Base-by-base conservation (phyloP, 169 alveolate genomes). In the Plasmodium relictum region DNA sequence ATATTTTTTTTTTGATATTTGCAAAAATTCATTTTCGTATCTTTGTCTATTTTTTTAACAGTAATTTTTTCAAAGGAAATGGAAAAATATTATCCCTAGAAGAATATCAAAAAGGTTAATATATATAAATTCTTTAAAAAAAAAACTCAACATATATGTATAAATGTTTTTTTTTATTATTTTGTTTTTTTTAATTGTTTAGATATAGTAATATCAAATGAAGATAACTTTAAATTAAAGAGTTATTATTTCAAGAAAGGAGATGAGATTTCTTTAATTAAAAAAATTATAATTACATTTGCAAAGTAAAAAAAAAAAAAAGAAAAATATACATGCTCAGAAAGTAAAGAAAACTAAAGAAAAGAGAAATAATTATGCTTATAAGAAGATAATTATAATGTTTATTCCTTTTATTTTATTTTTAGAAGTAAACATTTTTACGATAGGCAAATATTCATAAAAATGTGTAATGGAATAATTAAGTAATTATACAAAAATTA, bases 1-100 rank as follows among this genome's bases (percentile, higher is more conserved):
- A 12, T 48, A 48, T 48, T 31, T n/a, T n/a, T n/a, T n/a, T n/a
- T n/a, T 2, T 48, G 14, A 12, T 48, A n/a, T 12, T 24, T 24
- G 20, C 6, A 39, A n/a, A 16, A n/a, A 37, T 65, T 37, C 26
- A 16, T 50, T 63, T 3, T 9, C 31, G 14, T 24, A 54, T 54
- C 22, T 20, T 65, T 78, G 26, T n/a, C 48, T 31, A 10, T 54
- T 68, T 20, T 70, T 71, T 54, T 68, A 26, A 71, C 26, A 83
- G 91, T 42, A 83, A 65, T 37, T 83, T 83, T 68, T 83, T 83
- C 45, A 83, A 83, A 42, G 83, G 83, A n/a, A 73, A 73, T 14
- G 91, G 91, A 3, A 68, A 66, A 22, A 68, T 83, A 68, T 56
- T 83, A 10, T 73, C 72, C 39, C 6, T 83, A 58, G 73, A 83